Conservation (phyloP, 2,329 filamentous ascomycete species). For the Bipolaris victoriae region DNA sequence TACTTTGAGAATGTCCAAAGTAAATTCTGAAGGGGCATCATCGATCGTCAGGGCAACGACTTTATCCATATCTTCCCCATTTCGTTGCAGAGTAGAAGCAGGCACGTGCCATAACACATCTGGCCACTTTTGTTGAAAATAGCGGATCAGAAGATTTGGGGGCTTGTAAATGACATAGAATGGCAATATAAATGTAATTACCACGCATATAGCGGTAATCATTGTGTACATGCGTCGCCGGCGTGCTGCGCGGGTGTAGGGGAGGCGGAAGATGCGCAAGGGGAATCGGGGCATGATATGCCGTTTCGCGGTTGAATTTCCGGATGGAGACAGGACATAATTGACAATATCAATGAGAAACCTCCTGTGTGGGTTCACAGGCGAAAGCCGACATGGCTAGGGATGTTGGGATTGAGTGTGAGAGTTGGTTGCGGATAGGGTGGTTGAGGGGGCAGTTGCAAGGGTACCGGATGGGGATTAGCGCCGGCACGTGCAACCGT, state of each 20-base stretch:
- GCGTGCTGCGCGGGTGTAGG: conserved; percentile 46
- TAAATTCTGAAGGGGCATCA: conserved; percentile 79
- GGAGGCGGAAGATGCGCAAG: conserved; percentile 45
- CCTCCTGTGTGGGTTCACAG: not conserved
- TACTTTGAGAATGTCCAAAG: conserved; percentile 70
- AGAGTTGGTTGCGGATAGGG: conserved; percentile 1
- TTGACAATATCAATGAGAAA: conserved; percentile 2
- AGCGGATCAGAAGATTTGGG: conserved; percentile 71
- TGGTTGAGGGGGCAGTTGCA: conserved; percentile 9
- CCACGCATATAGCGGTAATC: conserved; percentile 37
- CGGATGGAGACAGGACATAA: not conserved
- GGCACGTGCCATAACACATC: conserved; percentile 78
- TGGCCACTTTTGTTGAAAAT: conserved; percentile 74
- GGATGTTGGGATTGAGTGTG: not conserved
- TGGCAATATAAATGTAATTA: conserved; percentile 43
- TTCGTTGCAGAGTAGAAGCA: conserved; percentile 38
- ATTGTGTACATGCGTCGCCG: conserved; percentile 48
- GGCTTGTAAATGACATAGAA: conserved; percentile 81
- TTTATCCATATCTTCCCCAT: conserved; percentile 54
- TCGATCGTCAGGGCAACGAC: conserved; percentile 85
- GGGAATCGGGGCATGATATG: conserved; percentile 36
- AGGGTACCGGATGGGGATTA: conserved; percentile 13
- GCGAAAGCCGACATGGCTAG: not conserved
- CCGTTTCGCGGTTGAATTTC: not conserved
- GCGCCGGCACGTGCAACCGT: conserved; percentile 20